phyloP scores from a whole-genome alignment of 2,329 filamentous ascomycete genomes.

The Helicocarpus griseus region DNA sequence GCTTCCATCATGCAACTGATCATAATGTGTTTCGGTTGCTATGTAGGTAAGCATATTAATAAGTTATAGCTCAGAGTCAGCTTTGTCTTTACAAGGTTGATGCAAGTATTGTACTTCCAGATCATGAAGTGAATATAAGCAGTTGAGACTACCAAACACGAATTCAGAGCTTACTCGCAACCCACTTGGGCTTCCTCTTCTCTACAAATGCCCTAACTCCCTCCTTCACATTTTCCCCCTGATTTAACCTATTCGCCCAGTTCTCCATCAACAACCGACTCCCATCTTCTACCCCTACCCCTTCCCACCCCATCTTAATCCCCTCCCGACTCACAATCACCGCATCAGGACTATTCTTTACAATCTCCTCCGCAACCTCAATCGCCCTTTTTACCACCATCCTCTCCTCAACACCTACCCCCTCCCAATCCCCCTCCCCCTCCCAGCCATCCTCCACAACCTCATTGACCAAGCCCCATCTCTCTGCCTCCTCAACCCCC shows the following conservation, averaged over 20 bases:
- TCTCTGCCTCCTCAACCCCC: slow-evolving; percentile 48
- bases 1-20: too few species aligned
- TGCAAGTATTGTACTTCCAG: background rate
- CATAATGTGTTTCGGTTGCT: too few species aligned
- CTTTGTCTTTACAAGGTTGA: background rate
- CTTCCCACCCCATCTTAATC: slow-evolving; percentile 63
- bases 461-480: slow-evolving; percentile 62
- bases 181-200: slow-evolving; percentile 60
- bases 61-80: background rate
- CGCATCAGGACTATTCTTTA: slow-evolving; percentile 61
- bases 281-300: slow-evolving; percentile 52
- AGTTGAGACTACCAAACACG: background rate
- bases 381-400: slow-evolving; percentile 39
- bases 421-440: background rate
- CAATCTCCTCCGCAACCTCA: slow-evolving; percentile 51
- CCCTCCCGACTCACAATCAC: slow-evolving; percentile 66
- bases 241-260: slow-evolving; percentile 51
- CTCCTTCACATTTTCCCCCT: slow-evolving; percentile 64
- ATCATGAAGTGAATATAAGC: background rate
- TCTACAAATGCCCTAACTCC: slow-evolving; percentile 68
- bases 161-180: slow-evolving; percentile 27
- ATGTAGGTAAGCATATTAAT: background rate
- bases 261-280: slow-evolving; percentile 49
- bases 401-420: background rate
- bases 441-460: slow-evolving; percentile 39